Conservation (phyloP, 1,284 basidiomycete genomes). For the Neotropicomus parvogracilis region DNA sequence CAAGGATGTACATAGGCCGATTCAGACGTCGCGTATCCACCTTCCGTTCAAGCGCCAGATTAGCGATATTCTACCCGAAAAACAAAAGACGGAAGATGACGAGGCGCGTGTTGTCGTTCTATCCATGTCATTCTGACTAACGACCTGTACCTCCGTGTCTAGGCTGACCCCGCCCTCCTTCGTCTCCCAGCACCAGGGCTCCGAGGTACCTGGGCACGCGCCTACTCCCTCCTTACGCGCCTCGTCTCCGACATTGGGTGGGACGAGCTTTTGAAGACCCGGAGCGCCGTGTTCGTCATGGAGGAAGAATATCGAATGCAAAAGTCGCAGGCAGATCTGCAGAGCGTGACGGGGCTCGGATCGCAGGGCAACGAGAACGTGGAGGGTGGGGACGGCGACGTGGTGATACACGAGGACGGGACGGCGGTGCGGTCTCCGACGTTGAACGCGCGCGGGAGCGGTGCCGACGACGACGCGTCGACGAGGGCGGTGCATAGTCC, state of each 20-base stretch:
- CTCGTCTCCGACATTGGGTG: constrained; percentile 94
- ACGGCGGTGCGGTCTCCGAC: constrained; percentile 34
- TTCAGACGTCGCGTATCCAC: constrained; percentile 80
- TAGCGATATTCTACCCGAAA: constrained; percentile 74
- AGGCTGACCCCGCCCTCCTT: constrained; percentile 90
- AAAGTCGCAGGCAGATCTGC: constrained; percentile 64
- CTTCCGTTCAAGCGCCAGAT: constrained; percentile 86
- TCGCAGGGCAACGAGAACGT: neutral
- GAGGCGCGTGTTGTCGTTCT: constrained; percentile 50
- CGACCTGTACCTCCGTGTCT: neutral
- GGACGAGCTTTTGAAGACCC: constrained; percentile 95
- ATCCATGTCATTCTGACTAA: no score
- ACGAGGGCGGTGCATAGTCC: constrained; percentile 53
- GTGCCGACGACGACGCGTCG: constrained; percentile 72
- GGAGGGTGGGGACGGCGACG: constrained; percentile 18
- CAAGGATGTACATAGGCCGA: constrained; percentile 86
- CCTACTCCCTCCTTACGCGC: constrained; percentile 86
- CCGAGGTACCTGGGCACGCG: constrained; percentile 93
- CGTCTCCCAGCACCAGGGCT: constrained; percentile 92
- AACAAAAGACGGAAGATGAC: constrained; percentile 76
- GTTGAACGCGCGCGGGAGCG: constrained; percentile 25
- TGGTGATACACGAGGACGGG: constrained; percentile 57
- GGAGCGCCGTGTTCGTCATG: constrained; percentile 97
- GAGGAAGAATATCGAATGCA: constrained; percentile 97
- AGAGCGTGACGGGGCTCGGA: constrained; percentile 24